phyloP scores from a whole-genome alignment of 768 basidiomycete species.

The Brasilioporus rufonigricans region DNA sequence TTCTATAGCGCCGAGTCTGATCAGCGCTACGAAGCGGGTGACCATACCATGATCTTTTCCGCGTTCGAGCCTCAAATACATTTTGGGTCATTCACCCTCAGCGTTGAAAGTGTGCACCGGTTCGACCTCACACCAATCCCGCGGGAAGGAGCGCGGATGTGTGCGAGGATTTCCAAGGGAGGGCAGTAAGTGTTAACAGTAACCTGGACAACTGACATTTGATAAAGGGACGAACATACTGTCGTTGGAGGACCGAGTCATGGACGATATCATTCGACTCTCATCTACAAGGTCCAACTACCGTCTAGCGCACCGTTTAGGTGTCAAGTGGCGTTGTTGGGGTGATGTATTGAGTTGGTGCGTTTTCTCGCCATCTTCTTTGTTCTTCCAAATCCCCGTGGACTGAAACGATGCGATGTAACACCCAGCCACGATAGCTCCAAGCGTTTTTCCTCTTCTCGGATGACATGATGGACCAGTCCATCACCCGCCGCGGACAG shows the following conservation, averaged over 20 bases:
- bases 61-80: conserved; percentile 71
- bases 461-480: too few species aligned
- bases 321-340: too few species aligned
- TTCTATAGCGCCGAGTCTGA: too few species aligned
- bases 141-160: conserved; percentile 93
- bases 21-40: too few species aligned
- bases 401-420: too few species aligned
- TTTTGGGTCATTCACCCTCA: conserved; percentile 62
- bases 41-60: conserved; percentile 81
- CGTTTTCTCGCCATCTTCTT: too few species aligned
- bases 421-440: too few species aligned
- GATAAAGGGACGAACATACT: conserved; percentile 49
- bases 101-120: conserved; percentile 57
- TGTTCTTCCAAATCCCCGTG: too few species aligned
- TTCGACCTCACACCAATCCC: too few species aligned
- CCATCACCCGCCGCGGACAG: too few species aligned
- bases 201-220: background rate
- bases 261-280: conserved; percentile 64
- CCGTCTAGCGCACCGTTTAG: conserved; percentile 52
- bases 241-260: conserved; percentile 72
- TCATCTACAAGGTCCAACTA: conserved; percentile 61
- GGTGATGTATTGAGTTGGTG: too few species aligned
- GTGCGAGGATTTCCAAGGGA: conserved; percentile 61
- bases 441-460: too few species aligned
- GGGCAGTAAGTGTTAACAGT: conserved; percentile 57